Base-by-base conservation (phyloP, 1,139 yeast species). In the Taiozyma sp. region DNA sequence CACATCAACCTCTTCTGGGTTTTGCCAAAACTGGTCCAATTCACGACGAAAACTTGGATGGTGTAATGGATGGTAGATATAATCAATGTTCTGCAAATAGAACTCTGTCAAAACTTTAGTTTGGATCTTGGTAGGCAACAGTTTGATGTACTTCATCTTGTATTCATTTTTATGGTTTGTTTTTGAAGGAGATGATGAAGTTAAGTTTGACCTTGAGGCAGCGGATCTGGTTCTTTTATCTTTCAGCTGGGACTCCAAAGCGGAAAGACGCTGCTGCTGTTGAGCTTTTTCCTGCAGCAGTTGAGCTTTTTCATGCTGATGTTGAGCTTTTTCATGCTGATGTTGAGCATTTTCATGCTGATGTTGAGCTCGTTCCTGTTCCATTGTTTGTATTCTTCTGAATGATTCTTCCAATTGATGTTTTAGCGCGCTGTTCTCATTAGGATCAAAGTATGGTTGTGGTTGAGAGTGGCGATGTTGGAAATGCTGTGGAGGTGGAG, bases 51-150 rank as follows among this genome's bases (percentile, higher is more conserved):
- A 66, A 1, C 61, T 49, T 16, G 62, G 63, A 51, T 62, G 65
- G 45, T 64, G 68, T 13, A 64, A 42, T 6, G 68, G 65, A 49
- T 63, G 67, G 46, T 63, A 63, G 30, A 64, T 62, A 53, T 62
- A 64, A 47, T 64, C 68, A 41, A 64, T 56, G 45, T 63, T 56
- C 26, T 57, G 60, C 29, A 64, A 51, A 45, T 64, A 64, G 44
- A 62, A 63, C 30, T 60, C 61, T 13, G 60, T 60, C 6, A 60
- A 44, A 9, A 60, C 43, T 35, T 53, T 57, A 1, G 61, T 57
- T 29, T 59, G 62, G 9, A 52, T 54, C 45, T 51, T 56, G 21
- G 62, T 53, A 1, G 64, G 64, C 10, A 61, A 42, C 6, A 60
- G 45, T 41, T 54, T 55, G 44, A 55, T 53, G 43, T 45, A 61